Evolutionary conservation across 2,329 filamentous ascomycete species (phyloP).

Genomic region (Fusarium virguliforme): DNA sequence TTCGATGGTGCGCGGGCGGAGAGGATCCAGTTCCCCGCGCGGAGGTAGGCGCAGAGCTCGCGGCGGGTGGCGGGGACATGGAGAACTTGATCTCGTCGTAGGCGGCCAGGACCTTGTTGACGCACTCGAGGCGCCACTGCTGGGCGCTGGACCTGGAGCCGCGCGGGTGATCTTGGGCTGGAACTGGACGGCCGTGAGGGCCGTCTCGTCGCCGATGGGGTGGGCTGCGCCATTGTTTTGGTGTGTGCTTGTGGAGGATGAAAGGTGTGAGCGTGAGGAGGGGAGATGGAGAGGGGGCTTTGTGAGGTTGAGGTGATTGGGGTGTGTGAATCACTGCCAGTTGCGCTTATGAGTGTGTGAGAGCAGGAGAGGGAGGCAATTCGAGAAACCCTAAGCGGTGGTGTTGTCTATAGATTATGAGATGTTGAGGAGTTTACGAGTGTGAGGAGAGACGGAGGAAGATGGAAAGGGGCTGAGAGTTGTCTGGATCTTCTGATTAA

Average conservation of each 20-base stretch:
- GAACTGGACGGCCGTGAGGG: not conserved
- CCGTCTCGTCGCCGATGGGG: not conserved
- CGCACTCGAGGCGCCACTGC: not conserved
- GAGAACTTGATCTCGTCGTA: not conserved
- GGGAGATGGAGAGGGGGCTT: not conserved
- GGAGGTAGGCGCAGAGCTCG: not conserved
- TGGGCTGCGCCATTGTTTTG: not conserved
- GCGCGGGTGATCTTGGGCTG: not conserved
- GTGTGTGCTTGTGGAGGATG: not conserved
- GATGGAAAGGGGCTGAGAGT: no score
- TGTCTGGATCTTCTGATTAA: no score
- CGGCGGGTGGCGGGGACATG: not conserved
- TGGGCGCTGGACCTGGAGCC: not conserved
- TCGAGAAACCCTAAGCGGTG: no score
- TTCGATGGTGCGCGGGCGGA: not conserved
- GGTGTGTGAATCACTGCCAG: not conserved
- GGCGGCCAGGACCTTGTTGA: not conserved
- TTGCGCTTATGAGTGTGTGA: not conserved
- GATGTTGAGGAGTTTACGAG: no score
- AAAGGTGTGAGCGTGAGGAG: not conserved
- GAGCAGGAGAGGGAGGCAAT: not conserved
- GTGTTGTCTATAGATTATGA: no score
- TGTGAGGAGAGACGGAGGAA: no score
- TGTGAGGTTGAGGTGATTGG: not conserved
- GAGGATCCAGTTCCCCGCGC: not conserved